Evolutionary conservation across 208 protist species (phyloP).

Genomic region (Lotmaria passim): DNA sequence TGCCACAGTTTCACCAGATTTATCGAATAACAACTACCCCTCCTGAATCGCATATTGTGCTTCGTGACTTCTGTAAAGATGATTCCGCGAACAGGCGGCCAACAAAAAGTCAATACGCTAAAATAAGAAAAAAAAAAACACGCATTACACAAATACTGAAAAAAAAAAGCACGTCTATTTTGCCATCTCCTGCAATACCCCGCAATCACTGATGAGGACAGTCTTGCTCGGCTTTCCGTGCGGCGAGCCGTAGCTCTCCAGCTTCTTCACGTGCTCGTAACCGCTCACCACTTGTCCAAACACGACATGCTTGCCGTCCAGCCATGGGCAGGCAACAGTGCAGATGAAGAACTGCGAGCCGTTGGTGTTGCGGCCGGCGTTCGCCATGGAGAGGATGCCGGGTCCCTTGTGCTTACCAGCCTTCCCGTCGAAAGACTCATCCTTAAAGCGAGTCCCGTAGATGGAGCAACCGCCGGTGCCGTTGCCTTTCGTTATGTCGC

Average conservation of each 20-base stretch:
- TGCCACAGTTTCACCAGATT: no score
- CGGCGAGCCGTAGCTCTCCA: slow-evolving; percentile 79
- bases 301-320: slow-evolving; percentile 96
- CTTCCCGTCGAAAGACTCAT: slow-evolving; percentile 95
- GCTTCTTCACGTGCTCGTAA: slow-evolving; percentile 75
- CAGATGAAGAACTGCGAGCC: slow-evolving; percentile 95
- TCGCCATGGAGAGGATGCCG: slow-evolving; percentile 93
- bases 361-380: slow-evolving; percentile 92
- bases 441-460: slow-evolving; percentile 92
- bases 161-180: slow-evolving; percentile 8
- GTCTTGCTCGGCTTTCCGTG: slow-evolving; percentile 66
- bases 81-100: no score
- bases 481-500: slow-evolving; percentile 94
- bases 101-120: slow-evolving; percentile 3
- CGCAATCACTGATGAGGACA: slow-evolving; percentile 74
- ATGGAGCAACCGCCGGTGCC: slow-evolving; percentile 95
- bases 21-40: no score
- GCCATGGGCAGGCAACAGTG: slow-evolving; percentile 81
- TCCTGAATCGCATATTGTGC: no score
- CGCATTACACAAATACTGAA: background rate
- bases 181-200: slow-evolving; percentile 59
- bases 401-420: slow-evolving; percentile 84
- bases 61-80: no score
- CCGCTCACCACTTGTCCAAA: slow-evolving; percentile 93
- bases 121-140: no score